Percentiles rank a stretch among this genome's conserved stretches.
phyloP scores from a whole-genome alignment of 2,329 filamentous ascomycete species.

The Aschersonia sp. region DNA sequence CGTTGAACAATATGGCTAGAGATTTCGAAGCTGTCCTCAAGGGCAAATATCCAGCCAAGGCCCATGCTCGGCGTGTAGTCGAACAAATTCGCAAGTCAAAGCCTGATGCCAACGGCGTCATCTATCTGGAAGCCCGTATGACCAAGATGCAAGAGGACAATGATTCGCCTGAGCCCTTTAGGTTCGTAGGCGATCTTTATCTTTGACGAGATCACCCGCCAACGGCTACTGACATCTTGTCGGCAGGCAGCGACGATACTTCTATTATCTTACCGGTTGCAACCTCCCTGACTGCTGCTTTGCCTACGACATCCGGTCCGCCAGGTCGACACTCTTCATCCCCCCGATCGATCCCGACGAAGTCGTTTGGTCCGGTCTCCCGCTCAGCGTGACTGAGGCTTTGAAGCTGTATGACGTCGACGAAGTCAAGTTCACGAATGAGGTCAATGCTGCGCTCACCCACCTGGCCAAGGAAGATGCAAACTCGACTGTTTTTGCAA shows the following conservation, averaged over 20 bases:
- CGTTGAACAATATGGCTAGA: slow-evolving; percentile 16
- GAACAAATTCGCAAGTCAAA: slow-evolving; percentile 57
- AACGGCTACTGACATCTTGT: neutral
- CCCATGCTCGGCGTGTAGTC: slow-evolving; percentile 72
- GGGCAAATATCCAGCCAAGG: slow-evolving; percentile 69
- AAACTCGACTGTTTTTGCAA: slow-evolving; percentile 51
- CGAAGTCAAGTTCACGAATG: slow-evolving; percentile 53
- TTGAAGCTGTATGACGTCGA: slow-evolving; percentile 69
- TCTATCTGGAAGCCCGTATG: slow-evolving; percentile 81
- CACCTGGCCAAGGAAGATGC: slow-evolving; percentile 25
- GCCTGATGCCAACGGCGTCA: slow-evolving; percentile 49
- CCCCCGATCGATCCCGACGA: slow-evolving; percentile 76
- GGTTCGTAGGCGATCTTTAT: slow-evolving; percentile 32
- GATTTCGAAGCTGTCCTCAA: slow-evolving; percentile 38
- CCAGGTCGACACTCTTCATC: slow-evolving; percentile 74
- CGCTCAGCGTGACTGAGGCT: slow-evolving; percentile 63
- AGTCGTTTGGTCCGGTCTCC: slow-evolving; percentile 88
- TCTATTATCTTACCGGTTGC: slow-evolving; percentile 88
- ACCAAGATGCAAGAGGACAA: slow-evolving; percentile 78
- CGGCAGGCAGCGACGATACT: slow-evolving; percentile 72
- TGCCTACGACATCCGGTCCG: slow-evolving; percentile 62
- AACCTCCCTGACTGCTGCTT: slow-evolving; percentile 67
- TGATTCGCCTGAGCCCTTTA: slow-evolving; percentile 68
- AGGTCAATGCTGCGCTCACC: slow-evolving; percentile 61
- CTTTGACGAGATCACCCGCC: neutral